Conservation (phyloP, 495 filamentous ascomycete genomes). For the Penicillium turbatum region DNA sequence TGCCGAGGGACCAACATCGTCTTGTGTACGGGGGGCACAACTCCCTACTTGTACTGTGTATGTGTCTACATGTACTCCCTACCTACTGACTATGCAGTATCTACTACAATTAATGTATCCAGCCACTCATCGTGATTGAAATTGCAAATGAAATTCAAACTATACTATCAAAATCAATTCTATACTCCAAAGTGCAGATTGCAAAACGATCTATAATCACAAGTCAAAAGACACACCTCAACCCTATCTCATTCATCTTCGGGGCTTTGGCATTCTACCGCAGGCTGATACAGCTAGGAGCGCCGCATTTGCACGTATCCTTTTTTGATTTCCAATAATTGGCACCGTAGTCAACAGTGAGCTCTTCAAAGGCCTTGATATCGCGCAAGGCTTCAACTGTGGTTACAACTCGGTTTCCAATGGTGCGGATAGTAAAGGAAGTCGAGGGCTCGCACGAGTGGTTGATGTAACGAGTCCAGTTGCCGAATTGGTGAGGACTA, state of each 20-base stretch:
- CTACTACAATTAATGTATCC: too few relatives aligned
- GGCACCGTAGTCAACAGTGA: slow-evolving; percentile 32
- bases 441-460: slow-evolving; percentile 61
- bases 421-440: slow-evolving; percentile 11
- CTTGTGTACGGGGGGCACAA: too few relatives aligned
- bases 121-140: too few relatives aligned
- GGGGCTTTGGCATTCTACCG: neutral
- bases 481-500: slow-evolving; percentile 25
- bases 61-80: too few relatives aligned
- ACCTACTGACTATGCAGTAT: too few relatives aligned
- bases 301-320: slow-evolving; percentile 16
- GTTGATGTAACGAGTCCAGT: slow-evolving; percentile 66
- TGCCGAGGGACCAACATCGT: slow-evolving; percentile 2
- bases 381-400: slow-evolving; percentile 19
- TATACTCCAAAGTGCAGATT: neutral
- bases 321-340: slow-evolving; percentile 21
- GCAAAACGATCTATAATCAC: neutral
- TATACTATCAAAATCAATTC: neutral
- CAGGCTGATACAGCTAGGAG: slow-evolving; percentile 5
- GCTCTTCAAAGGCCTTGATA: slow-evolving; percentile 33
- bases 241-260: neutral
- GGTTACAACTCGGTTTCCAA: slow-evolving; percentile 24
- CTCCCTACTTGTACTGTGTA: too few relatives aligned
- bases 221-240: neutral
- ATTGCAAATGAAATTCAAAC: too few relatives aligned